Conservation (phyloP, 2,329 filamentous ascomycete species). For the Lojkania enalia region DNA sequence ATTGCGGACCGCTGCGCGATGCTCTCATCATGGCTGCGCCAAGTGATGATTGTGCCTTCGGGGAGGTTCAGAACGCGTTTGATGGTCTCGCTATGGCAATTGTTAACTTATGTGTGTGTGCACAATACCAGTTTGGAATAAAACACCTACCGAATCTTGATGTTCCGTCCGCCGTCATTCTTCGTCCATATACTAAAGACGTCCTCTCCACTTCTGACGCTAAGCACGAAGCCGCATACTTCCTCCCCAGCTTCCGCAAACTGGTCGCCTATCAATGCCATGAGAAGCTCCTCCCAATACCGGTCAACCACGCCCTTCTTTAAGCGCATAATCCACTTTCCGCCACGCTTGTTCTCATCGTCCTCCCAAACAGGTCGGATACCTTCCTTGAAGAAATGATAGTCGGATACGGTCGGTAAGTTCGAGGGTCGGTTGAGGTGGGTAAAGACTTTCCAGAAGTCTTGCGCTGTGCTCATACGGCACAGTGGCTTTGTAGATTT, state of each 20-base stretch:
- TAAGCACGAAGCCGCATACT: conserved; percentile 91
- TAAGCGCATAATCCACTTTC: conserved; percentile 95
- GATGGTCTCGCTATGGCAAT: conserved; percentile 76
- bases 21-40: conserved; percentile 95
- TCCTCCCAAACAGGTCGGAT: conserved; percentile 99
- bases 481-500: conserved; percentile 91
- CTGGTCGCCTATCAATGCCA: conserved; percentile 91
- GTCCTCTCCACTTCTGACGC: conserved; percentile 92
- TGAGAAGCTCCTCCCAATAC: conserved; percentile 92
- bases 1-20: conserved; percentile 90
- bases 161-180: conserved; percentile 87
- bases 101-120: conserved; percentile 26
- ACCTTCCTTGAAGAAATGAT: conserved; percentile 96
- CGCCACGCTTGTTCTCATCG: conserved; percentile 91
- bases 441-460: conserved; percentile 87
- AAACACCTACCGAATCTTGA: conserved; percentile 85
- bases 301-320: conserved; percentile 97
- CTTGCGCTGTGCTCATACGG: conserved; percentile 78
- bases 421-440: conserved; percentile 88
- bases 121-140: not conserved
- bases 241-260: conserved; percentile 92
- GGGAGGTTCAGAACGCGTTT: conserved; percentile 87
- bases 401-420: conserved; percentile 91
- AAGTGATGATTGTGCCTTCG: conserved; percentile 85
- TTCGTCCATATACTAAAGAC: conserved; percentile 98